phyloP scores from a whole-genome alignment of 331 rosid genomes.

The Acacia pycnantha region DNA sequence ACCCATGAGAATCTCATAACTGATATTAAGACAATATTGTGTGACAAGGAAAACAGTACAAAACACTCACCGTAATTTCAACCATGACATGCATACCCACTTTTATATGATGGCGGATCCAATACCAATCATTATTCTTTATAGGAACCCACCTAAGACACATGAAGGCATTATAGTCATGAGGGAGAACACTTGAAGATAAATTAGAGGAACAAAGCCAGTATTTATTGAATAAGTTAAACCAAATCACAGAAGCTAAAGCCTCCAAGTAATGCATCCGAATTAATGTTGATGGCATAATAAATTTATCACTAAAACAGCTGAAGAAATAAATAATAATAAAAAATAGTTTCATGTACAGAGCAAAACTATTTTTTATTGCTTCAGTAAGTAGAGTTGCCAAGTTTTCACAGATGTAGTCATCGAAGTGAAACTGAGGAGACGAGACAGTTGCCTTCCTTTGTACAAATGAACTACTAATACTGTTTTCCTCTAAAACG shows the following conservation, averaged over 20 bases:
- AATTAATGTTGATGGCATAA: constrained; percentile 16
- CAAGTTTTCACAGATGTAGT: constrained; percentile 16
- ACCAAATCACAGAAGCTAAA: constrained; percentile 17
- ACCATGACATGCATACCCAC: constrained; percentile 89
- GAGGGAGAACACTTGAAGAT: constrained; percentile 21
- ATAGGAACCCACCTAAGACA: constrained; percentile 92
- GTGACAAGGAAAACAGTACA: constrained; percentile 23
- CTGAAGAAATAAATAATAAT: constrained; percentile 6
- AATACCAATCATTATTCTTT: constrained; percentile 90
- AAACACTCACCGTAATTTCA: constrained; percentile 78
- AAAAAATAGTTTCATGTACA: not conserved
- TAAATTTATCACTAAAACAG: constrained; percentile 13
- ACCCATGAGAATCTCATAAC: not conserved
- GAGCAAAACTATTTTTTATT: constrained; percentile 8
- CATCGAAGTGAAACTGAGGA: not conserved
- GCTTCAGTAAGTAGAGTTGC: constrained; percentile 16
- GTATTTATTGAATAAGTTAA: constrained; percentile 24
- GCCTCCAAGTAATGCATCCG: not conserved
- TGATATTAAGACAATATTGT: constrained; percentile 20
- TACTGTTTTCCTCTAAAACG: constrained; percentile 12
- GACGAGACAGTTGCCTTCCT: not conserved
- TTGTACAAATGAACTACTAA: constrained; percentile 14
- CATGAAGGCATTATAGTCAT: constrained; percentile 34
- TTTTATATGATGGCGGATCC: constrained; percentile 97
- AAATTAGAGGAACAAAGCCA: constrained; percentile 20